phyloP scores from a whole-genome alignment of 1,284 basidiomycete genomes.

The Amylostereum areolatum region DNA sequence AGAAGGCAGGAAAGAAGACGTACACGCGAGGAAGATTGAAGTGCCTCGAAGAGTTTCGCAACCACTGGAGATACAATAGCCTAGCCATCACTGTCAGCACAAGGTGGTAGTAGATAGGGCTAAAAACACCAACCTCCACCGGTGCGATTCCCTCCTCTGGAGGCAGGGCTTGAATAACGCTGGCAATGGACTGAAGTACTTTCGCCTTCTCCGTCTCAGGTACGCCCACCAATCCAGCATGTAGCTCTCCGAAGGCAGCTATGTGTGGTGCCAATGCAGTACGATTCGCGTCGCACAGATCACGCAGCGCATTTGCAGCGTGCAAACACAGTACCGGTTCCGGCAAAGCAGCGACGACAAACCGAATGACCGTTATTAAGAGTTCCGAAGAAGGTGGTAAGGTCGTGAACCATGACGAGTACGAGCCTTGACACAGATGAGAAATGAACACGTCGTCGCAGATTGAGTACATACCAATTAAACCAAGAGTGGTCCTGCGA shows the following conservation, averaged over 20 bases:
- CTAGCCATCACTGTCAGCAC: constrained; percentile 25
- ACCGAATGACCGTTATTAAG: constrained; percentile 58
- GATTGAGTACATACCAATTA: constrained; percentile 49
- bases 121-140: constrained; percentile 49
- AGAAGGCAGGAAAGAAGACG: constrained; percentile 13
- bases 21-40: constrained; percentile 49
- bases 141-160: constrained; percentile 72
- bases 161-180: constrained; percentile 83
- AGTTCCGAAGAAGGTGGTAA: constrained; percentile 37
- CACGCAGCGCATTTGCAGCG: constrained; percentile 77
- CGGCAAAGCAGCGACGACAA: constrained; percentile 66
- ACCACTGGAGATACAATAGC: constrained; percentile 75
- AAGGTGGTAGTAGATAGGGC: not conserved
- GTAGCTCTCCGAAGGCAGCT: constrained; percentile 75
- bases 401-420: constrained; percentile 80
- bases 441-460: not conserved
- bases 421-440: constrained; percentile 50
- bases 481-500: constrained; percentile 62
- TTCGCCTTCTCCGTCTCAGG: constrained; percentile 87
- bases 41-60: constrained; percentile 56
- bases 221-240: constrained; percentile 67
- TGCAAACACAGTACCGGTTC: constrained; percentile 61
- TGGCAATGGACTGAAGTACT: constrained; percentile 84
- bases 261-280: constrained; percentile 76
- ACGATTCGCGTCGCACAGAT: constrained; percentile 84